Percentiles rank a stretch among this genome's conserved stretches.
phyloP scores from a whole-genome alignment of 495 filamentous ascomycete species.

The Talaromyces liani region DNA sequence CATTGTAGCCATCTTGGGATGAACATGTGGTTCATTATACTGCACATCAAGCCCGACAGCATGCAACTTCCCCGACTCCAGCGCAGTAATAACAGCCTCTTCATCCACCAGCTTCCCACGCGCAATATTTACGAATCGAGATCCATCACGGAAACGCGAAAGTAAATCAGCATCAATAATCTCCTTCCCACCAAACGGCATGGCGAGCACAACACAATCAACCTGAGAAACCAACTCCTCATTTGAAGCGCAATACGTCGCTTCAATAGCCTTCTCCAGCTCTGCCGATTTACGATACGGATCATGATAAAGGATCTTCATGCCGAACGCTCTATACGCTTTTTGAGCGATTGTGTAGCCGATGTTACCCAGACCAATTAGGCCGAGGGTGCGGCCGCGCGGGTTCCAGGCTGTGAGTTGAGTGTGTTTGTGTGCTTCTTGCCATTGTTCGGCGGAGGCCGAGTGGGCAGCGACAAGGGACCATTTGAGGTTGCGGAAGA shows the following conservation, averaged over 20 bases:
- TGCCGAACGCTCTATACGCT: too few relatives aligned
- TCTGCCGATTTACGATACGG: too few relatives aligned
- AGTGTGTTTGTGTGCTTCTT: too few relatives aligned
- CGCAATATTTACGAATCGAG: constrained; percentile 63
- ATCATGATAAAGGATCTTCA: not conserved
- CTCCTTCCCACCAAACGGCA: constrained; percentile 52
- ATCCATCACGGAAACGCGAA: constrained; percentile 44
- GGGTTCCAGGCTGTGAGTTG: too few relatives aligned
- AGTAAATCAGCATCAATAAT: constrained; percentile 47
- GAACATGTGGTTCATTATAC: not conserved
- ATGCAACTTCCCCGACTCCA: constrained; percentile 45
- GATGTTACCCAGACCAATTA: too few relatives aligned
- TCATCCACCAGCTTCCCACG: constrained; percentile 64
- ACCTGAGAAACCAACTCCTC: not conserved
- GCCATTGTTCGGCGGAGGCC: too few relatives aligned
- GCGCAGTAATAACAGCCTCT: constrained; percentile 54
- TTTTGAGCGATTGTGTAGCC: too few relatives aligned
- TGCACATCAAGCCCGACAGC: constrained; percentile 59
- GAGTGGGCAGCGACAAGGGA: too few relatives aligned
- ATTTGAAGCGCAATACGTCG: not conserved
- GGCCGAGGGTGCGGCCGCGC: too few relatives aligned
- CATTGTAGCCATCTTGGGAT: constrained; percentile 14
- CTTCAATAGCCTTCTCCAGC: not conserved
- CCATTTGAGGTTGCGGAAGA: too few relatives aligned
- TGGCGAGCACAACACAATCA: constrained; percentile 63